Evolutionary conservation across 2,329 filamentous ascomycete species (phyloP).

Genomic region (Aureobasidium zeae): DNA sequence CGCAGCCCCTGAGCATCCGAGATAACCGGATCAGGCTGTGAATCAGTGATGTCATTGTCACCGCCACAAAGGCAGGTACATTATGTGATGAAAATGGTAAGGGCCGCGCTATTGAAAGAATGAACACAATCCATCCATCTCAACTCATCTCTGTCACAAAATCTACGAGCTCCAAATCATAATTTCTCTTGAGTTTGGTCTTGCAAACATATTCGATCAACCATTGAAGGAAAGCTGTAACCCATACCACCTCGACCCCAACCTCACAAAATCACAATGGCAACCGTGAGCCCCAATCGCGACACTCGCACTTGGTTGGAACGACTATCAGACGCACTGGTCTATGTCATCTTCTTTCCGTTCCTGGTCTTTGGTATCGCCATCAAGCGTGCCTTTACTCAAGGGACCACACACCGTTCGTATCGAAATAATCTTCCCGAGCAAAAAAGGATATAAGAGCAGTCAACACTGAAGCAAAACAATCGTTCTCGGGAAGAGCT

Average conservation of each 20-base stretch:
- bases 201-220: neutral
- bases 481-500: too few relatives aligned
- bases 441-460: slow-evolving; percentile 15
- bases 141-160: too few relatives aligned
- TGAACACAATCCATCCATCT: too few relatives aligned
- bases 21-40: too few relatives aligned
- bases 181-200: neutral
- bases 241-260: neutral
- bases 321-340: slow-evolving; percentile 18
- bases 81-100: too few relatives aligned
- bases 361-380: slow-evolving; percentile 20
- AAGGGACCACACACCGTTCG: slow-evolving; percentile 14
- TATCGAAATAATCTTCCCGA: slow-evolving; percentile 18
- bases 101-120: too few relatives aligned
- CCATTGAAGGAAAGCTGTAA: neutral
- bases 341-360: slow-evolving; percentile 20
- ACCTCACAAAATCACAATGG: too few relatives aligned
- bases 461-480: too few relatives aligned
- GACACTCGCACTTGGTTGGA: slow-evolving; percentile 16
- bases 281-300: slow-evolving; percentile 3
- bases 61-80: too few relatives aligned
- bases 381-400: slow-evolving; percentile 16
- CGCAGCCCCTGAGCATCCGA: too few relatives aligned
- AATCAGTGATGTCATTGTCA: too few relatives aligned
- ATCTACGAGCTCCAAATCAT: too few relatives aligned